Base-by-base conservation (phyloP, 148 eudicot species). In the Camellia japonica region DNA sequence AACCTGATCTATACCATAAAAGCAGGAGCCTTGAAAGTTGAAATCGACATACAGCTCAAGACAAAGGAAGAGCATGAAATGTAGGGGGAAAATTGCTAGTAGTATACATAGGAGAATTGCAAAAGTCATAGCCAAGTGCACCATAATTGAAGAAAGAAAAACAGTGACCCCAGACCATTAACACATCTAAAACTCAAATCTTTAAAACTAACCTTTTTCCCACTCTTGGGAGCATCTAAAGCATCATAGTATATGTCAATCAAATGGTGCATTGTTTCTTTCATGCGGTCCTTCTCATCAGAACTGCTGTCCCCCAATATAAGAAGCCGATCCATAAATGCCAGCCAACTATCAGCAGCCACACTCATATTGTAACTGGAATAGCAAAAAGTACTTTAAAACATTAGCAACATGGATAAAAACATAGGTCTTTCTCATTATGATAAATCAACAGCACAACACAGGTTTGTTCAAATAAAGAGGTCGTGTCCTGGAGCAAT, bases 181-280 rank as follows among this genome's bases (percentile, higher is more conserved):
- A 47, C 19, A 4, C 44, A 68, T 43, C 47, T 68, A 15, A 42
- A 46, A 3, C 60, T 16, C 60, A 11, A 7, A 73, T 16, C 5
- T 69, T 69, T 23, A 61, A 80, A 78, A 89, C 84, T 83, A 23
- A 88, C 97, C 94, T 79, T 88, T 67, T 86, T 84, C 20, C 93
- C 98, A 79, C 91, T 91, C 84, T 94, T 94, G 1, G 98, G 93
- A 44, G 98, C 97, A 82, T 94, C 98, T 61, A 94, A 68, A 54
- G 98, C 97, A 82, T 94, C 98, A 83, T 94, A 94, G 70, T 94
- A 94, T 47, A 82, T 54, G 67, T 94, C 91, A 20, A 91, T 71
- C 73, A 94, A 75, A 67, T 78, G 18, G 16, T 75, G 61, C 71
- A 94, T 89, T 74, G 81, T 80, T 75, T 44, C 16, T 82, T 61